phyloP scores from a whole-genome alignment of 257 asterid genomes.

The Misopates orontium region DNA sequence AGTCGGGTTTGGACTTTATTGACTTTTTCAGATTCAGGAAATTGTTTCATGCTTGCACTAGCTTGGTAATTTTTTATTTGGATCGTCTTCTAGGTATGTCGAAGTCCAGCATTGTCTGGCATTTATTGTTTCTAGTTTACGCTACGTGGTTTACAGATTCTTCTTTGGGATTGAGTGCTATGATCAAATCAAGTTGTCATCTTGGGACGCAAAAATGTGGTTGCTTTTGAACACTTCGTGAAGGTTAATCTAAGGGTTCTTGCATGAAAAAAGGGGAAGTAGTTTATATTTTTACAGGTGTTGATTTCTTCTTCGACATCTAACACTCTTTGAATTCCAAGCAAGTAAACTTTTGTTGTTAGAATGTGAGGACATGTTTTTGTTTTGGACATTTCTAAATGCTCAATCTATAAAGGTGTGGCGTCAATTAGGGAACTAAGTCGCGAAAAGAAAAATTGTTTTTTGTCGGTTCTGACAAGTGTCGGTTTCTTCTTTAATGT shows the following conservation, averaged over 20 bases:
- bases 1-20: not conserved
- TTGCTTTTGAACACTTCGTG: not conserved
- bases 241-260: conserved; percentile 13
- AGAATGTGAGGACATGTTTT: not conserved
- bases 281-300: not conserved
- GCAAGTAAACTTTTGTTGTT: no score
- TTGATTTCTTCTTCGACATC: not conserved
- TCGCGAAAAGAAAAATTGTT: not conserved
- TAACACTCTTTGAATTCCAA: not conserved
- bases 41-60: not conserved
- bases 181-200: not conserved
- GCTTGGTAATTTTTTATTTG: not conserved
- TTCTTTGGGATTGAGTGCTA: not conserved
- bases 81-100: conserved; percentile 1
- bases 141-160: not conserved
- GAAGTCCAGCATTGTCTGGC: not conserved
- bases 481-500: not conserved
- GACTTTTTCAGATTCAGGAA: not conserved
- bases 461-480: not conserved
- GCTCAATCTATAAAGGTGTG: not conserved
- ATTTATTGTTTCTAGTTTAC: not conserved
- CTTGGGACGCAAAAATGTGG: not conserved
- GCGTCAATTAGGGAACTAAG: not conserved
- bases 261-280: not conserved
- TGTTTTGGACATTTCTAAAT: not conserved